Evolutionary conservation across 257 asterid species (phyloP).

Genomic region (Linderniella brevidens): DNA sequence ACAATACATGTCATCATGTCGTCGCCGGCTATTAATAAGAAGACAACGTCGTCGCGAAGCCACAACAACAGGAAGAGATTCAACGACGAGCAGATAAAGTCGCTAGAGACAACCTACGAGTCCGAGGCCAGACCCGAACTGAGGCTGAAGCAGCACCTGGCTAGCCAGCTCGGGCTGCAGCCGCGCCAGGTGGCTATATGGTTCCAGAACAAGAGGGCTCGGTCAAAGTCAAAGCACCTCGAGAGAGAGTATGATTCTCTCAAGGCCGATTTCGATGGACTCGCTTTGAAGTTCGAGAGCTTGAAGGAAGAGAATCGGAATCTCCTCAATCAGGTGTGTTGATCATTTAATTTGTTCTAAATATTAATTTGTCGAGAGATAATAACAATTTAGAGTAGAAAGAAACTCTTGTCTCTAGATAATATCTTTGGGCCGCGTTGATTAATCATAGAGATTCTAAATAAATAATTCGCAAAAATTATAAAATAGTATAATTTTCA

Average conservation of each 20-base stretch:
- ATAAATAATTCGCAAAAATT: too few relatives aligned
- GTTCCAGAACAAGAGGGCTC: constrained; percentile 49
- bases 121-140: constrained; percentile 53
- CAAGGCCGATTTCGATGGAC: constrained; percentile 32
- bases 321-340: constrained; percentile 45
- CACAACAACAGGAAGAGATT: constrained; percentile 33
- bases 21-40: too few relatives aligned
- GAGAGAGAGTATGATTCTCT: constrained; percentile 40
- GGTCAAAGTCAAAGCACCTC: constrained; percentile 56
- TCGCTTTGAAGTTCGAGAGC: constrained; percentile 34
- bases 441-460: too few relatives aligned
- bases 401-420: too few relatives aligned
- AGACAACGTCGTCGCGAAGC: background rate
- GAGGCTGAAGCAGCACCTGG: constrained; percentile 53
- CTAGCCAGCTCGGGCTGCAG: constrained; percentile 55
- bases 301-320: constrained; percentile 44
- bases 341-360: too few relatives aligned
- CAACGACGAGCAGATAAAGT: constrained; percentile 50
- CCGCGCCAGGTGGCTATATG: constrained; percentile 83
- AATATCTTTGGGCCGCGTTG: too few relatives aligned
- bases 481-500: too few relatives aligned
- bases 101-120: constrained; percentile 44
- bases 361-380: too few relatives aligned
- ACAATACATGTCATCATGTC: too few relatives aligned
- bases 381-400: too few relatives aligned